A percentile compares a stretch with the other conserved stretches of the same genome.
Evolutionary conservation across 2,329 filamentous ascomycete genomes (phyloP).

Genomic region (Monosporascus cannonballus): DNA sequence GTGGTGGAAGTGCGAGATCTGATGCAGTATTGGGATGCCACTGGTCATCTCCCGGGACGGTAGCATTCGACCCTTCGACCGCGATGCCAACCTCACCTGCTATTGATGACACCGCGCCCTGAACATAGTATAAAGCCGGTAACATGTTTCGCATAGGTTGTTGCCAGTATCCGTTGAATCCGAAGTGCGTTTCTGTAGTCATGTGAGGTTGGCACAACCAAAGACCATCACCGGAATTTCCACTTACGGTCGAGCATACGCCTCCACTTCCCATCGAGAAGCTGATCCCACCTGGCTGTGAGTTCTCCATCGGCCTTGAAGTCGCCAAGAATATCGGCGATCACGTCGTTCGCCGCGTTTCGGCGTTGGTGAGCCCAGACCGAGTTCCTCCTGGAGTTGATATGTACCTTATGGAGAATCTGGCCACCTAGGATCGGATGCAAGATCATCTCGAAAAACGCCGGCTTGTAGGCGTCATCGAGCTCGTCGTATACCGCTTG

Average conservation of each 20-base stretch:
- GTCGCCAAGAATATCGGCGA: slow-evolving; percentile 43
- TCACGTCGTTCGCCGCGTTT: slow-evolving; percentile 45
- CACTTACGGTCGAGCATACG: slow-evolving; percentile 52
- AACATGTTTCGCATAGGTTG: slow-evolving; percentile 67
- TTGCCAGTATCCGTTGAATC: slow-evolving; percentile 55
- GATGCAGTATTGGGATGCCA: slow-evolving; percentile 51
- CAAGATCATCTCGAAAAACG: slow-evolving; percentile 57
- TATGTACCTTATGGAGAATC: slow-evolving; percentile 46
- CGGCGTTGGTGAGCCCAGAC: slow-evolving; percentile 45
- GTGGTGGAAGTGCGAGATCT: slow-evolving; percentile 45
- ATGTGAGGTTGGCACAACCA: slow-evolving; percentile 1
- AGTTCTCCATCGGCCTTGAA: slow-evolving; percentile 53
- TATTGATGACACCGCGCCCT: slow-evolving; percentile 49
- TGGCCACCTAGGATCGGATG: slow-evolving; percentile 53
- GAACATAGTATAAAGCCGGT: slow-evolving; percentile 54
- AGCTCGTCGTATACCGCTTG: slow-evolving; percentile 51
- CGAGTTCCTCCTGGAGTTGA: slow-evolving; percentile 42
- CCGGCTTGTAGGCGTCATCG: slow-evolving; percentile 40
- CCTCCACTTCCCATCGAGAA: slow-evolving; percentile 57
- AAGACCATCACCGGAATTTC: background rate
- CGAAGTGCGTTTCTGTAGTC: slow-evolving; percentile 42
- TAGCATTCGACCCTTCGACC: slow-evolving; percentile 60
- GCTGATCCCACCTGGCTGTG: slow-evolving; percentile 48
- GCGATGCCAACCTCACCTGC: slow-evolving; percentile 58
- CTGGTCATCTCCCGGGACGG: slow-evolving; percentile 60